A percentile compares a stretch with the other conserved stretches of the same genome.
These are phyloP conservation scores for Phytophthora macrochlamydospora DNA, from an alignment of 352 stramenopile genomes.

Conservation along the genomic window DNA sequence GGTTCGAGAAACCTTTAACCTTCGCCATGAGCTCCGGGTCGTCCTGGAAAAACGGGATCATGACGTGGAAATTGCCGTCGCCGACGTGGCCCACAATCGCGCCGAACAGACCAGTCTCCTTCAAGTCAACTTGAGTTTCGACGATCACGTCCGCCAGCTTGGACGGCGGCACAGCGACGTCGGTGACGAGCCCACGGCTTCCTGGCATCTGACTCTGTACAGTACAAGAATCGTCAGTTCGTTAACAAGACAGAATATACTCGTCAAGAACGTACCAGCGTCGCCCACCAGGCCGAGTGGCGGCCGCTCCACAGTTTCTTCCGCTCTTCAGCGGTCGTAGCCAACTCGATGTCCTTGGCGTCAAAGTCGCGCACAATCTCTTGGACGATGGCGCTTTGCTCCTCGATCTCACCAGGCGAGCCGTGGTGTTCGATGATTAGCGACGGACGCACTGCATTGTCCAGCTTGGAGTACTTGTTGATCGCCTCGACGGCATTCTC, in stretches of 20 bases:
- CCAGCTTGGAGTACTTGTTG: constrained; percentile 83
- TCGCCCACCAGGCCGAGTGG: constrained; percentile 84
- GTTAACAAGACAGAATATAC: not conserved
- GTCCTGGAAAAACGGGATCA: constrained; percentile 90
- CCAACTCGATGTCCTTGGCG: constrained; percentile 76
- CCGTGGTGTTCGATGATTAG: constrained; percentile 96
- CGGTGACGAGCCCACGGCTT: constrained; percentile 88
- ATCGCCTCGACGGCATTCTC: constrained; percentile 70
- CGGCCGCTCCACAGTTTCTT: constrained; percentile 82
- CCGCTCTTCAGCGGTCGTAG: constrained; percentile 66
- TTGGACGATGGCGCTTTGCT: constrained; percentile 85
- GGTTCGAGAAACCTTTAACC: constrained; percentile 87
- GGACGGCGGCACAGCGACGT: constrained; percentile 96
- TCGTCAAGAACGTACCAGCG: constrained; percentile 46
- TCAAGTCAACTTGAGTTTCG: constrained; percentile 91
- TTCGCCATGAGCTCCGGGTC: constrained; percentile 83
- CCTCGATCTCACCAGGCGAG: constrained; percentile 67
- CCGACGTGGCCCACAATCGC: constrained; percentile 92
- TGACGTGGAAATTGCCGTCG: constrained; percentile 98
- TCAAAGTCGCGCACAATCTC: constrained; percentile 87
- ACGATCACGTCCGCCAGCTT: constrained; percentile 93
- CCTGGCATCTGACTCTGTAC: constrained; percentile 73
- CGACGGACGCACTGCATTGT: constrained; percentile 80
- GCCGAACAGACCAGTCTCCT: constrained; percentile 84
- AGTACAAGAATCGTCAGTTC: not conserved